Conservation (phyloP, 148 eudicot genomes). For the Fagopyrum homotropicum region DNA sequence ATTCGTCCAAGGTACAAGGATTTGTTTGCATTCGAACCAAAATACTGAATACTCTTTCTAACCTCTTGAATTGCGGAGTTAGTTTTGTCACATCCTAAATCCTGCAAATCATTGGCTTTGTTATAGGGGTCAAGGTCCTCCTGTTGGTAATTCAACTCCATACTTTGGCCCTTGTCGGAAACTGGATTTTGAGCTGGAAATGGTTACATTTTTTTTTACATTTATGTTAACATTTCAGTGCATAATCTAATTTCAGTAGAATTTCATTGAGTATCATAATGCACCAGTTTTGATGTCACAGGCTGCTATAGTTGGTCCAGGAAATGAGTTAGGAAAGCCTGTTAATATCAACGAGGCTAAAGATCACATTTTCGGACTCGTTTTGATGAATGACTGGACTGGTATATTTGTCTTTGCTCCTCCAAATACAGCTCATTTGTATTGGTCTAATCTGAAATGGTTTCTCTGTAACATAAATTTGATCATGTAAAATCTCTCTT, state of each 20-base stretch:
- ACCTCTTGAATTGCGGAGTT: background rate
- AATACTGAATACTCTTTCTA: background rate
- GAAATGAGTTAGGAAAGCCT: constrained; percentile 76
- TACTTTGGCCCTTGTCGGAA: constrained; percentile 84
- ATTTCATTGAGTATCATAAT: no score
- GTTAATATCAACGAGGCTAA: constrained; percentile 75
- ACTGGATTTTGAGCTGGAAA: constrained; percentile 93
- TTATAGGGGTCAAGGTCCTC: constrained; percentile 79
- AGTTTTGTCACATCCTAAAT: background rate
- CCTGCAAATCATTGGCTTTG: constrained; percentile 2
- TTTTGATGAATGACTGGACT: constrained; percentile 96
- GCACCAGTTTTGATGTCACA: constrained; percentile 4
- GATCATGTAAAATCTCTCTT: no score
- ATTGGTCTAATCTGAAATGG: background rate
- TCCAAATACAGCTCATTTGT: background rate
- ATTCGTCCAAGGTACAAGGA: constrained; percentile 61
- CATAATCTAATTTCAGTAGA: no score
- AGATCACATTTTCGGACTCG: constrained; percentile 90
- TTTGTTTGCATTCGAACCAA: background rate
- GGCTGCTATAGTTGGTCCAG: constrained; percentile 96
- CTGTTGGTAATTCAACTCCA: constrained; percentile 52
- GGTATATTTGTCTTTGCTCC: constrained; percentile 31
- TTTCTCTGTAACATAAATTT: background rate
- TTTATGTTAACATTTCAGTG: background rate
- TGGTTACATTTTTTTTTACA: constrained; percentile 36